Evolutionary conservation across 257 asterid genomes (phyloP).

Genomic region (Jaltomata sinuosa): DNA sequence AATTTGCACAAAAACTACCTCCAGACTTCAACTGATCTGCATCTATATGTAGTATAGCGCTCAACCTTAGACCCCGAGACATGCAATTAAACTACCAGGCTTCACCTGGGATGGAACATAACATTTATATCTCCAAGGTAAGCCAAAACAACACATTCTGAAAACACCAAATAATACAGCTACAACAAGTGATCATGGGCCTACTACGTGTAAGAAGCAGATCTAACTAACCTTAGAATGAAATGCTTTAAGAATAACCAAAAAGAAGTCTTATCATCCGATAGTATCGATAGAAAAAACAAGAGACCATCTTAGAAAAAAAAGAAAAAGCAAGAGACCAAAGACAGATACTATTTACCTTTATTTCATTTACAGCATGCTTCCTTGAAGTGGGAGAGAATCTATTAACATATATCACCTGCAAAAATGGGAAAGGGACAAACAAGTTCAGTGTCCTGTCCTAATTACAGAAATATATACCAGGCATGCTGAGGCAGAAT

Average conservation of each 20-base stretch:
- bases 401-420: conserved; percentile 95
- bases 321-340: background rate
- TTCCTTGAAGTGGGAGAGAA: conserved; percentile 82
- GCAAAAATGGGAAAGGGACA: conserved; percentile 5
- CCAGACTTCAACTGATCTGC: background rate
- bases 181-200: background rate
- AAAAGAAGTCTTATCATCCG: background rate
- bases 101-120: background rate
- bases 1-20: background rate
- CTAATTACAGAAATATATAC: background rate
- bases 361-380: conserved; percentile 87
- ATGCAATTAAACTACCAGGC: background rate
- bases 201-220: background rate
- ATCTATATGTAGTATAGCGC: background rate
- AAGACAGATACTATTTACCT: conserved; percentile 53
- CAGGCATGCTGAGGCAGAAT: conserved; percentile 1
- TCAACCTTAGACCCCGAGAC: background rate
- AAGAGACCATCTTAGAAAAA: background rate
- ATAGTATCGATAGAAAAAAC: background rate
- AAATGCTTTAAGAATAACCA: background rate
- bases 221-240: background rate
- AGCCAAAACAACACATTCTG: background rate
- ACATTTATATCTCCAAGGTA: background rate
- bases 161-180: background rate
- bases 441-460: conserved; percentile 3